phyloP scores from a whole-genome alignment of 2,329 filamentous ascomycete genomes.

The Ceratocystis cubensis region DNA sequence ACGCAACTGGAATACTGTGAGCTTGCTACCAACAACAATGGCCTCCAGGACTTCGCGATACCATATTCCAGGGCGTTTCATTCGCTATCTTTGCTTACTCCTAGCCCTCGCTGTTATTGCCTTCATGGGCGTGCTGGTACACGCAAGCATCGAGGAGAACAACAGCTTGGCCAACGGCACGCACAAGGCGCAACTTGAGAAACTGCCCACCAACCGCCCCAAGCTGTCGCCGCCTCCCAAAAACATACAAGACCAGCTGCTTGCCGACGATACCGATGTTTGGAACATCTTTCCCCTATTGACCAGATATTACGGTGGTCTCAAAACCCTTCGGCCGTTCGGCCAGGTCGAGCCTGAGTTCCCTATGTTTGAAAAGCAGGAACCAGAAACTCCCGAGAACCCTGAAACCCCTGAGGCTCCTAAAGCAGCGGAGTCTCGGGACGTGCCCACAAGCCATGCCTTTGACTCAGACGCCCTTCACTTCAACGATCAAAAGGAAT shows the following conservation, averaged over 20 bases:
- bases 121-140: conserved; percentile 63
- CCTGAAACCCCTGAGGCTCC: neutral
- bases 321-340: conserved; percentile 56
- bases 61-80: conserved; percentile 57
- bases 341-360: conserved; percentile 67
- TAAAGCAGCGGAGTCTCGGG: neutral
- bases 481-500: conserved; percentile 55
- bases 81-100: conserved; percentile 64
- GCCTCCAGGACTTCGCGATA: conserved; percentile 39
- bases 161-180: conserved; percentile 43
- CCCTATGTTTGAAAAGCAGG: conserved; percentile 52
- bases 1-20: conserved; percentile 6
- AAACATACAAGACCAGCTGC: neutral
- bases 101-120: conserved; percentile 57
- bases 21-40: conserved; percentile 23
- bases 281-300: conserved; percentile 85
- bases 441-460: conserved; percentile 21
- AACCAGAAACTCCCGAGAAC: conserved; percentile 25
- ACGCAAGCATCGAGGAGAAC: conserved; percentile 61
- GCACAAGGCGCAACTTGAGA: conserved; percentile 26
- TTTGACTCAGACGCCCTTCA: conserved; percentile 41
- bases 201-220: conserved; percentile 35
- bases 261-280: conserved; percentile 24
- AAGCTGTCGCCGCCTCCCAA: neutral
- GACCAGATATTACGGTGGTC: conserved; percentile 78